Base-by-base conservation (phyloP, 2,329 filamentous ascomycete species). In the Chalaropsis thielavioides region DNA sequence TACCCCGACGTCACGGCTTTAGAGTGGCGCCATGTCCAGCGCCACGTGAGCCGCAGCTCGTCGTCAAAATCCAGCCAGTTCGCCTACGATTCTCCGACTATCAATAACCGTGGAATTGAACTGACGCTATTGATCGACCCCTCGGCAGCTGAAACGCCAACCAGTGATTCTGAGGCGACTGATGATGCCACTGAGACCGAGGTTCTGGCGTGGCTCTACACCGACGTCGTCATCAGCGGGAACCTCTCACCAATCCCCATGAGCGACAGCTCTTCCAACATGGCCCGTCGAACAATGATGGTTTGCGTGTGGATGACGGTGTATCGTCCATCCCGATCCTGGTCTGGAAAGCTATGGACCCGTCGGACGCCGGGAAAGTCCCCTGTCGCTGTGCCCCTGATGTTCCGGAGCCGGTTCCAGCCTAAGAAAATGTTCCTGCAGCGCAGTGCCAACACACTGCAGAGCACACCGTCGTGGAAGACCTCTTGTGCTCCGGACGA, bases 291-390 rank as follows among this genome's bases (percentile, higher is more conserved):
- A 7, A 35, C 63, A 19, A 63, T 69, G 49, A 68, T 69, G 68
- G 65, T 69, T 13, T 69, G 68, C 56, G 63, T 69, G 13, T 69
- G 67, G 68, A 66, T 69, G 63, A 67, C 65, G 4, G 54, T 69
- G 5, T 67, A 66, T 62, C 58, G 61, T 27, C 54, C 61, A n/a
- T 61, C 65, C 40, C 64, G 61, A 24, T 44, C 58, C 38, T 51
- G 65, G 59, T 31, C 44, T 19, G 46, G 65, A 27, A 58, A 62
- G 40, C 51, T 66, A 41, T 66, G 65, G 65, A 62, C 65, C 11
- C 62, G 65, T n/a, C 41, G 65, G 13, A 64, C 65, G n/a, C 65
- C 65, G 0, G 65, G 65, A 3, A 66, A 66, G 59, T 51, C 62
- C 3, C 65, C 65, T 1, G 68, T 69, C 19, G 66, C 65, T 15